A percentile compares a stretch with the other conserved stretches of the same genome.
These are phyloP conservation scores for Leucoagaricus sp. DNA, from an alignment of 1,284 basidiomycete species.

Conservation along the genomic window DNA sequence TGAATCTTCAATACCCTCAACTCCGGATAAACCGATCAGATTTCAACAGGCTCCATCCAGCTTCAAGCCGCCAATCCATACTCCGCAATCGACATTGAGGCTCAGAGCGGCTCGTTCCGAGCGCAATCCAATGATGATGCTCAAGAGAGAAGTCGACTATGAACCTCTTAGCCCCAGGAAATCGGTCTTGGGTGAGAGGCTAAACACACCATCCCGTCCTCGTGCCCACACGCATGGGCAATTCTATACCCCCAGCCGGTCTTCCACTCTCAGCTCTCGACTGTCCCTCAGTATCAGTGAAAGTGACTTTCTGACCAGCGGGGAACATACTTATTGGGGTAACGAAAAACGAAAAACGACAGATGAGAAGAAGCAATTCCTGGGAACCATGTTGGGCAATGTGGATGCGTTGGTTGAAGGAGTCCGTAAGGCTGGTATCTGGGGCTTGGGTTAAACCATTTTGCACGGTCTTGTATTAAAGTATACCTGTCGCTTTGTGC, in stretches of 20 bases:
- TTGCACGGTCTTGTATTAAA: slow-evolving; percentile 11
- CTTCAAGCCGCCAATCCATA: slow-evolving; percentile 1
- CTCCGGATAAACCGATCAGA: slow-evolving; percentile 29
- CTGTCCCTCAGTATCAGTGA: not conserved
- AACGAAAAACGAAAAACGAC: slow-evolving; percentile 52
- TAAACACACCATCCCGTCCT: slow-evolving; percentile 16
- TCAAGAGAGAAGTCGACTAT: slow-evolving; percentile 70
- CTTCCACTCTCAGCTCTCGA: slow-evolving; percentile 7
- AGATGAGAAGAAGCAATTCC: slow-evolving; percentile 81
- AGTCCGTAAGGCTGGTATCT: slow-evolving; percentile 80
- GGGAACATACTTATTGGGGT: too few species aligned
- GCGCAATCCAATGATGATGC: slow-evolving; percentile 56
- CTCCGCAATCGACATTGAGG: slow-evolving; percentile 8
- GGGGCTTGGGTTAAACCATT: slow-evolving; percentile 53
- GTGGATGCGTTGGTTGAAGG: slow-evolving; percentile 87
- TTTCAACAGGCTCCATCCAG: not conserved
- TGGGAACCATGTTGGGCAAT: slow-evolving; percentile 83
- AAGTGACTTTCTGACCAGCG: not conserved
- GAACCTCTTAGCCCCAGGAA: slow-evolving; percentile 70
- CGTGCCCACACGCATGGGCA: slow-evolving; percentile 7
- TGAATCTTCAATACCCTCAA: slow-evolving; percentile 32
- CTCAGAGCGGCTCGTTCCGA: slow-evolving; percentile 25
- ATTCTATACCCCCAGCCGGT: slow-evolving; percentile 12
- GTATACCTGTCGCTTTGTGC: slow-evolving; percentile 10
- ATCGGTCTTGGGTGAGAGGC: slow-evolving; percentile 12